These are phyloP conservation scores for Wickerhamomyces pijperi DNA, from an alignment of 805 yeast species.

Conservation along the genomic window DNA sequence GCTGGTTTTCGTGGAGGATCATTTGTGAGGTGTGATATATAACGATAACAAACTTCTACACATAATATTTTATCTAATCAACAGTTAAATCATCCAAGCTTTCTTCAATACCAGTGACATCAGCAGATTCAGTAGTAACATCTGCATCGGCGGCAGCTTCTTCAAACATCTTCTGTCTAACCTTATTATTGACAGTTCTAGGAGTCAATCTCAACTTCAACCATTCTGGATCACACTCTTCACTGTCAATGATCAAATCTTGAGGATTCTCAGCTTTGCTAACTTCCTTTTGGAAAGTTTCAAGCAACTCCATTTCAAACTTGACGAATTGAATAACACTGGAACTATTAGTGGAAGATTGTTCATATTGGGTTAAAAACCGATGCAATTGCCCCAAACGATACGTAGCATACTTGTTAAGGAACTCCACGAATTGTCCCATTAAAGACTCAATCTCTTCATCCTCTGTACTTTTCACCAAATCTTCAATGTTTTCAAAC, in stretches of 20 bases:
- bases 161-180: background rate
- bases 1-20: conserved; percentile 4
- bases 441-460: conserved; percentile 12
- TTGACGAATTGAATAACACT: conserved; percentile 10
- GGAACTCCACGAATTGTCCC: conserved; percentile 11
- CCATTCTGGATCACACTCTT: conserved; percentile 16
- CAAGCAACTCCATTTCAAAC: conserved; percentile 9
- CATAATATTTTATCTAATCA: too few relatives aligned
- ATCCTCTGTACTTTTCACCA: conserved; percentile 9
- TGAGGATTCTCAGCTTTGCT: conserved; percentile 5
- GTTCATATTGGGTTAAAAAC: background rate
- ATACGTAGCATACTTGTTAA: conserved; percentile 6
- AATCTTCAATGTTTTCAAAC: conserved; percentile 3
- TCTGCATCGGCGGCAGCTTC: background rate
- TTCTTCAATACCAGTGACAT: too few relatives aligned
- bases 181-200: conserved; percentile 7
- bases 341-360: conserved; percentile 4
- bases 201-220: conserved; percentile 14
- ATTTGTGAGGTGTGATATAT: background rate
- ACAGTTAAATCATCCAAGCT: too few relatives aligned
- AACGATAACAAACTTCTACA: too few relatives aligned
- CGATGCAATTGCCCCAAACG: background rate
- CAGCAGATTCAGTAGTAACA: too few relatives aligned
- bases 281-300: conserved; percentile 3
- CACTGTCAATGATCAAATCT: conserved; percentile 12